Base-by-base conservation (phyloP, 192 early-diverging fungal species). In the Coemansia sp. region DNA sequence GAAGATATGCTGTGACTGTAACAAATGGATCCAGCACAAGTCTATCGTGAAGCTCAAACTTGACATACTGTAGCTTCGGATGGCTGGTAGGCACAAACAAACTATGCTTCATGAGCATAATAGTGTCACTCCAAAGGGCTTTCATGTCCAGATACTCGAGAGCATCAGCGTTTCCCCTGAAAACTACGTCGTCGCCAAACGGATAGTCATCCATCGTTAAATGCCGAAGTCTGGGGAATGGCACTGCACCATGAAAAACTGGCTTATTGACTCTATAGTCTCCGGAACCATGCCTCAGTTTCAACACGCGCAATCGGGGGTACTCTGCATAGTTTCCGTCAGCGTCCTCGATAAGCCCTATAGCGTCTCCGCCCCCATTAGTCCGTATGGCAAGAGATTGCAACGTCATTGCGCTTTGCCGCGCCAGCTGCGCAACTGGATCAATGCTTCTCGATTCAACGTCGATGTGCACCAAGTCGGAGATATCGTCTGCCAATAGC, bases 181-280 rank as follows among this genome's bases (percentile, higher is more conserved):
- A 65, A 37, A 65, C n/a, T 2, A 31, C 34, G 29, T 65, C 63
- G 34, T 65, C 63, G 63, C 35, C 63, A 35, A 65, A 65, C 19
- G 46, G 63, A 37, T 65, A 51, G n/a, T 40, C 37, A 9, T 19
- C 17, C 33, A 35, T 33, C n/a, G 51, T 46, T 21, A 65, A n/a
- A 8, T 19, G 2, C 19, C 46, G 46, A 7, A 65, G 46, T 0
- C 21, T 46, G 7, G 63, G 48, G 29, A 65, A 65, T 24, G 63
- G 63, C 31, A 50, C 46, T 21, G 33, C 48, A 45, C 37, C 37
- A 10, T 7, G 37, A 39, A 39, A 39, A 39, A 11, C 7, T 39
- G 37, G 37, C 9, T 39, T 10, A 5, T 5, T 5, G 6, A 1
- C 37, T 1, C 37, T 10, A 11, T 1, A 39, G 7, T 7, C 37